Base-by-base conservation (phyloP, 345 rosid genomes). In the Salix exigua region DNA sequence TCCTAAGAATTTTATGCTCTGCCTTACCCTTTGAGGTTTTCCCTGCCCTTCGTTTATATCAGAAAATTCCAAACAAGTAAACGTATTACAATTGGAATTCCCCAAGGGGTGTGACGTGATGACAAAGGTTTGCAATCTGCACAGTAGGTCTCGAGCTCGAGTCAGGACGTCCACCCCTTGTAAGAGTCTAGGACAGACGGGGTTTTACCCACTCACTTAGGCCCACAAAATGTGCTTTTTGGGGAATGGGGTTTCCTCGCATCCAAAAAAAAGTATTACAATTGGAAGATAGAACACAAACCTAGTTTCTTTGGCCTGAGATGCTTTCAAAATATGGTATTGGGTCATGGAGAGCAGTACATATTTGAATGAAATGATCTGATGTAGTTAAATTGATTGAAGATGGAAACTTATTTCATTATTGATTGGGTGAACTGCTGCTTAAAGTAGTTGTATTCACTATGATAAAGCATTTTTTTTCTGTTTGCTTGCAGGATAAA, bases 401-500 rank as follows among this genome's bases (percentile, higher is more conserved):
- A 14, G 35, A 28, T 63, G 35, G 66, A 64, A 8, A 64, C 16
- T 38, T 31, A 64, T 28, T 19, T 17, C 40, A 14, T 30, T 64
- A 31, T 64, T 14, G 40, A 28, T 21, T 11, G 19, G 51, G 46
- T 38, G 28, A 4, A 42, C 46, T 66, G 69, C 69, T 16, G 69
- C 2, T 33, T 16, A 9, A 16, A 14, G n/a, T 21, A 30, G 40
- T 66, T 8, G 23, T 28, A 33, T 19, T 78, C 69, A 60, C 48
- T 77, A 33, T 75, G 64, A 21, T 85, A 19, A 70, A 42, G 60
- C n/a, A 51, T 44, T 71, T 66, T 33, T 33, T 77, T 38, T 72
- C 10, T 80, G 18, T 68, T 25, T 71, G 33, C 66, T 85, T 85
- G 61, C 89, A 96, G 99, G 97, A 96, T 44, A 96, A 92, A 79